Conservation (phyloP, 345 rosid species). For the Linum tenue region DNA sequence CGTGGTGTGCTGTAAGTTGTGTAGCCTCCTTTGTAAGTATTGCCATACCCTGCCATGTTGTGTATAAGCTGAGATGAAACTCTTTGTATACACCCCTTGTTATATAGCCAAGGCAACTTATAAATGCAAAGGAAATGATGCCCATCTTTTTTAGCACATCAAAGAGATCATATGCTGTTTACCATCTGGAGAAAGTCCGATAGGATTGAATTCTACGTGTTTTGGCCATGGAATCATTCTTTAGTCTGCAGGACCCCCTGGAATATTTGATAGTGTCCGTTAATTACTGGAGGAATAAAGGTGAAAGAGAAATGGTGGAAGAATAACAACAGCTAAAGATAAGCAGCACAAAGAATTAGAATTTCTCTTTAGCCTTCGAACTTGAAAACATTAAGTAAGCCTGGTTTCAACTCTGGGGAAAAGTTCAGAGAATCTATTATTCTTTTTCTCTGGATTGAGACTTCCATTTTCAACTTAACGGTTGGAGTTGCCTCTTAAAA, state of each 20-base stretch:
- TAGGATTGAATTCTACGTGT: constrained; percentile 25
- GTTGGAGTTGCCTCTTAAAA: neutral
- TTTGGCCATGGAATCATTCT: neutral
- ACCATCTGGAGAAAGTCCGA: neutral
- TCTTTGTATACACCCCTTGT: constrained; percentile 1
- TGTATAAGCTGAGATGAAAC: neutral
- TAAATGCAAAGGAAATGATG: constrained; percentile 14
- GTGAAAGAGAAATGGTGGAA: neutral
- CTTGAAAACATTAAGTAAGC: neutral
- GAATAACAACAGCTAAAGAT: neutral
- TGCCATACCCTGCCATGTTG: constrained; percentile 23
- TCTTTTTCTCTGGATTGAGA: constrained; percentile 6
- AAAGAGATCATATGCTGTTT: constrained; percentile 14
- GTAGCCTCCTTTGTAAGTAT: constrained; percentile 8
- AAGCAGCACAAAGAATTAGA: neutral
- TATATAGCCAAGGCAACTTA: neutral
- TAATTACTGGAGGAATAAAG: too few relatives aligned
- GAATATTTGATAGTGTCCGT: neutral
- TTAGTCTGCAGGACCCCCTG: neutral
- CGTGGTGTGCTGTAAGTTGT: constrained; percentile 10
- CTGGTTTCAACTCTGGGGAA: neutral
- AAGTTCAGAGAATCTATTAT: constrained; percentile 25
- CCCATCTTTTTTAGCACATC: neutral
- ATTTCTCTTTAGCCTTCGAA: neutral
- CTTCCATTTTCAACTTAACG: constrained; percentile 4